Percentiles rank a stretch among this genome's conserved stretches.
These are phyloP conservation scores for Balakata baccata DNA, from an alignment of 345 rosid species.

Conservation along the genomic window DNA sequence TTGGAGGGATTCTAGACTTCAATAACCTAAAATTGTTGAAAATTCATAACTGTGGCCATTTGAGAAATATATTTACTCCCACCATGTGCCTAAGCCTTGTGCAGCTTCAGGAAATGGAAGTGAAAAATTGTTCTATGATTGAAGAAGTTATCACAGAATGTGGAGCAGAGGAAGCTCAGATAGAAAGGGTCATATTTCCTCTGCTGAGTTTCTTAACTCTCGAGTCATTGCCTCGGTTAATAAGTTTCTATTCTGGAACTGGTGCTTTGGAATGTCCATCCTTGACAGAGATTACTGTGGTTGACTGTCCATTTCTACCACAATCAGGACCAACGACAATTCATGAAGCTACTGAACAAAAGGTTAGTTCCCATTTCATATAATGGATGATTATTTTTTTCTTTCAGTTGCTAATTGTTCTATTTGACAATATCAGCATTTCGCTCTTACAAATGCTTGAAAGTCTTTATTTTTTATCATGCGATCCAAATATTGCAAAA, in stretches of 20 bases:
- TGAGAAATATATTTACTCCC: constrained; percentile 9
- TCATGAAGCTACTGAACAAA: not conserved
- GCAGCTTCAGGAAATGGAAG: constrained; percentile 1
- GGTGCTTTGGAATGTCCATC: constrained; percentile 1
- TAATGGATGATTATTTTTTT: not conserved
- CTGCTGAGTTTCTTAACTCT: constrained; percentile 4
- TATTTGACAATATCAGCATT: not conserved
- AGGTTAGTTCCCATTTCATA: not conserved
- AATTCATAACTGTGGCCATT: not conserved
- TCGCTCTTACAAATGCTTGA: not conserved
- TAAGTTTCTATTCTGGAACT: not conserved
- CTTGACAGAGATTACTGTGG: constrained; percentile 2
- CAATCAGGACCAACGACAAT: not conserved
- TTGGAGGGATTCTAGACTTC: not conserved
- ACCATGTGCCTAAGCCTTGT: not conserved
- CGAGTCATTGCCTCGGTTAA: constrained; percentile 5
- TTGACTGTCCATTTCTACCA: constrained; percentile 1
- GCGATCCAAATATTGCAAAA: not conserved
- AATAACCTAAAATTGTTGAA: not conserved
- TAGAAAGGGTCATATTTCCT: not conserved
- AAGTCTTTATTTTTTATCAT: not conserved
- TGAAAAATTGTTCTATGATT: not conserved
- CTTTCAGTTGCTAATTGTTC: not conserved
- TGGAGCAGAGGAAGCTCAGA: not conserved
- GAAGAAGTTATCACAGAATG: constrained; percentile 1